Conservation (phyloP, 1,139 yeast species). For the Yamadazyma diddensiae region DNA sequence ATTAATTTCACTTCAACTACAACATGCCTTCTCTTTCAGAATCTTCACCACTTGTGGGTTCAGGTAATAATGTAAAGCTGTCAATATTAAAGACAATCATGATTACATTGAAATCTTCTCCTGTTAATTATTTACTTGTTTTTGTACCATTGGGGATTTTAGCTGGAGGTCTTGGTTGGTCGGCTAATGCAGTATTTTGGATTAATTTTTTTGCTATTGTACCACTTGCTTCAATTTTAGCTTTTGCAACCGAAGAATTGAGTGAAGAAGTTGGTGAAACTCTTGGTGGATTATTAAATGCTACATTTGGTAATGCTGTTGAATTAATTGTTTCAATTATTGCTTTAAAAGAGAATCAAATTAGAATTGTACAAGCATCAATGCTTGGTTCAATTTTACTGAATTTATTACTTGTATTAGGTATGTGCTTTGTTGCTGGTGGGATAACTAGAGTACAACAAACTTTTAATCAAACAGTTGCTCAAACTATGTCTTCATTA, state of each 20-base stretch:
- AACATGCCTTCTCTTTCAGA: slow-evolving; percentile 6
- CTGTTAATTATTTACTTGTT: slow-evolving; percentile 70
- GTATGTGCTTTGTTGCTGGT: slow-evolving; percentile 94
- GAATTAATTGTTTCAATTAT: slow-evolving; percentile 92
- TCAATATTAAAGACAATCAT: slow-evolving; percentile 12
- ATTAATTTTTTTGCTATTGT: slow-evolving; percentile 87
- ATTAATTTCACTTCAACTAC: background rate
- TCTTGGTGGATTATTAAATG: slow-evolving; percentile 87
- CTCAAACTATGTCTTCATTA: slow-evolving; percentile 94
- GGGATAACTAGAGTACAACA: slow-evolving; percentile 86
- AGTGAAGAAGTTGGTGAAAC: slow-evolving; percentile 86
- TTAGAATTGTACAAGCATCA: slow-evolving; percentile 92
- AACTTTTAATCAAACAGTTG: slow-evolving; percentile 90
- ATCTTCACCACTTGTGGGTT: slow-evolving; percentile 4
- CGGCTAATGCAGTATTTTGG: slow-evolving; percentile 60
- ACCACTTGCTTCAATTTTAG: slow-evolving; percentile 86
- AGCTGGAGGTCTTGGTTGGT: slow-evolving; percentile 60
- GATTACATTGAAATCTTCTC: slow-evolving; percentile 56
- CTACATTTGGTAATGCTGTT: slow-evolving; percentile 92
- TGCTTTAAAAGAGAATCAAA: slow-evolving; percentile 81
- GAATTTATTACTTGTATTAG: slow-evolving; percentile 81
- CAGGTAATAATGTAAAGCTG: background rate
- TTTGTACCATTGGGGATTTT: slow-evolving; percentile 87
- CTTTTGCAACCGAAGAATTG: slow-evolving; percentile 90
- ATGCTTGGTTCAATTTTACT: slow-evolving; percentile 94